phyloP scores from a whole-genome alignment of 2,329 filamentous ascomycete species.

The Colletotrichum sp. region DNA sequence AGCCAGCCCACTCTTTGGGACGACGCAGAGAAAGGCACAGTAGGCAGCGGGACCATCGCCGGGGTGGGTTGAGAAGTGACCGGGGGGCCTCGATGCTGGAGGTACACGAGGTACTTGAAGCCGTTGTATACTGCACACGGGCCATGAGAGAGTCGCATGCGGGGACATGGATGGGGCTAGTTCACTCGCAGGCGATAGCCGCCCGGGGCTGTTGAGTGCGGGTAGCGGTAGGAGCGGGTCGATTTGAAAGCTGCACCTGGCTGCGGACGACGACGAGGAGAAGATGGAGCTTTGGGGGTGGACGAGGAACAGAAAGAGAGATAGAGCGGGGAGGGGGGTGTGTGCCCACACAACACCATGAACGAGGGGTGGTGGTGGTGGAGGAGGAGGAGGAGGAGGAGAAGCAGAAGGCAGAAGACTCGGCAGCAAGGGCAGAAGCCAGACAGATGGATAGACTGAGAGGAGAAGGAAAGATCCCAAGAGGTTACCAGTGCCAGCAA shows the following conservation, averaged over 20 bases:
- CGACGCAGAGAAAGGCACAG: neutral
- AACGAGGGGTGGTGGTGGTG: neutral
- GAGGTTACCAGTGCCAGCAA: constrained; percentile 2
- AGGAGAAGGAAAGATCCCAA: neutral
- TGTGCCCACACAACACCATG: constrained; percentile 1
- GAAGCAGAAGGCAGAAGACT: neutral
- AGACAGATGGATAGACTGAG: neutral
- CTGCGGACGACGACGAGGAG: neutral
- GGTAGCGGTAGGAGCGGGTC: constrained; percentile 17
- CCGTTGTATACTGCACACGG: constrained; percentile 7
- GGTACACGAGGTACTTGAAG: constrained; percentile 15
- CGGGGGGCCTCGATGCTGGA: neutral
- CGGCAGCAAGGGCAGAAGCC: neutral
- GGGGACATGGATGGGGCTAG: constrained; percentile 13
- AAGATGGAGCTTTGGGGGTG: neutral
- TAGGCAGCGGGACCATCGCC: constrained; percentile 2
- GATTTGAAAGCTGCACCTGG: neutral
- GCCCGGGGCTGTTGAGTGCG: constrained; percentile 18
- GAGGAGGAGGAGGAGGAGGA: neutral
- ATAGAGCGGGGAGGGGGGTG: neutral
- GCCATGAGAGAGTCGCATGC: constrained; percentile 9
- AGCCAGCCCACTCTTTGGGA: constrained; percentile 10
- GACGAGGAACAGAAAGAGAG: neutral
- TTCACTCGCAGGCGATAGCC: constrained; percentile 22
- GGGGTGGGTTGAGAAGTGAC: constrained; percentile 1